Conservation (phyloP, 106 monocot genomes). For the Hemerocallis citrina region DNA sequence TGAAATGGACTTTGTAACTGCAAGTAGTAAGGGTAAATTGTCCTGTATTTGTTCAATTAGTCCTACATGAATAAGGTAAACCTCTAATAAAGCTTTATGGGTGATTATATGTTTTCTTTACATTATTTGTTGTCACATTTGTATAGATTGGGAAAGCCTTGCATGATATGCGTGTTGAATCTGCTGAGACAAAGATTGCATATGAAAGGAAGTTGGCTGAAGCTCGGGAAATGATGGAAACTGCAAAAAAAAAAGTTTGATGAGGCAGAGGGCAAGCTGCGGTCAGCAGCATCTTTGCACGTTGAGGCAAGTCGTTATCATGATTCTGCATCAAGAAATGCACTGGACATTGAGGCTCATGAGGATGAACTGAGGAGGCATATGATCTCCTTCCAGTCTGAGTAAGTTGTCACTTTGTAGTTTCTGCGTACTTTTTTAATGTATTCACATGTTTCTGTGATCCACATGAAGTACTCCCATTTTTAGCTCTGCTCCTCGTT, state of each 20-base stretch:
- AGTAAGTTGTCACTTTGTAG: conserved; percentile 50
- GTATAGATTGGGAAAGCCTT: conserved; percentile 81
- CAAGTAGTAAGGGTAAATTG: too few relatives aligned
- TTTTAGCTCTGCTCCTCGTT: conserved; percentile 65
- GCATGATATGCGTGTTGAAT: conserved; percentile 72
- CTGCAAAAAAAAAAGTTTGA: conserved; percentile 59
- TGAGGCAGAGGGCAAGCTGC: conserved; percentile 59
- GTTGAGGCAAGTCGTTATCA: conserved; percentile 56
- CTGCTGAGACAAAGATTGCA: conserved; percentile 73
- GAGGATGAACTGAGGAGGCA: conserved; percentile 81
- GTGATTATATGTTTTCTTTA: too few relatives aligned
- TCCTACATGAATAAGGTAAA: too few relatives aligned
- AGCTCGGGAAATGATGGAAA: conserved; percentile 38
- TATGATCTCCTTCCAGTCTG: conserved; percentile 34
- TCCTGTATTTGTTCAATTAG: too few relatives aligned
- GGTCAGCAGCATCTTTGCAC: conserved; percentile 43
- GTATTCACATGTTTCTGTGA: too few relatives aligned
- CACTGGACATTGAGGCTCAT: conserved; percentile 82
- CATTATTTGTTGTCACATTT: neutral
- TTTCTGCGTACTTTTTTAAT: too few relatives aligned
- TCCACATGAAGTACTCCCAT: conserved; percentile 25
- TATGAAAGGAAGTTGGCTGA: conserved; percentile 77
- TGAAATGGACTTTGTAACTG: too few relatives aligned
- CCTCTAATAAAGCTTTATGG: too few relatives aligned
- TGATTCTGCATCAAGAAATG: conserved; percentile 45